phyloP scores from a whole-genome alignment of 495 filamentous ascomycete species.

The Apiosordaria backusii region DNA sequence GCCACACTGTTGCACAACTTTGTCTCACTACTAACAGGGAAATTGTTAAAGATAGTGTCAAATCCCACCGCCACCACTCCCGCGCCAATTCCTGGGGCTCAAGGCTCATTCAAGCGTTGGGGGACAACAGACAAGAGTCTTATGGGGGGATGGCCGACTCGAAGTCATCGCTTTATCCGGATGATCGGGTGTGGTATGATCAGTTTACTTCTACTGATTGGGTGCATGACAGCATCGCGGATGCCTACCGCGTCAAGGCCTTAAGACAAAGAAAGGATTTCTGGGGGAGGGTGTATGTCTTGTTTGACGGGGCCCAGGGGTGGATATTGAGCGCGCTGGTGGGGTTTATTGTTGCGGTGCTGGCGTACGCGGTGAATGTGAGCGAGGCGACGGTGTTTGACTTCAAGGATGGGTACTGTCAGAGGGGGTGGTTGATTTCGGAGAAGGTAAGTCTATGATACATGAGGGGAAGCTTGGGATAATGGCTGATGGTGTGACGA shows the following conservation, averaged over 20 bases:
- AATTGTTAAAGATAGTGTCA: slow-evolving; percentile 37
- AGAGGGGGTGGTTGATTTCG: slow-evolving; percentile 63
- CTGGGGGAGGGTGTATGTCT: slow-evolving; percentile 68
- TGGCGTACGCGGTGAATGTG: slow-evolving; percentile 88
- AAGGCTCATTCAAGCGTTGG: slow-evolving; percentile 49
- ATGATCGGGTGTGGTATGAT: slow-evolving; percentile 97
- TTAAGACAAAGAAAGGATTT: slow-evolving; percentile 79
- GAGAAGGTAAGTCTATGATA: slow-evolving; percentile 50
- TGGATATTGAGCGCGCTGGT: slow-evolving; percentile 93
- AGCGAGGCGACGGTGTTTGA: slow-evolving; percentile 83
- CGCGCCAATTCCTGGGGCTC: slow-evolving; percentile 60
- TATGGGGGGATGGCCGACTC: slow-evolving; percentile 48
- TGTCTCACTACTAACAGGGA: background rate
- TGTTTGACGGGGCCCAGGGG: slow-evolving; percentile 86
- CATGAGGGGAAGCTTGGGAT: background rate
- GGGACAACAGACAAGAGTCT: slow-evolving; percentile 42
- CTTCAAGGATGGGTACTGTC: slow-evolving; percentile 86
- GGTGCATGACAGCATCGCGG: slow-evolving; percentile 97
- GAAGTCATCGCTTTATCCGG: slow-evolving; percentile 58
- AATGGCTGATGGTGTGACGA: slow-evolving; percentile 15
- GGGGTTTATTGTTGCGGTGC: slow-evolving; percentile 76
- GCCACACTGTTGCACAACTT: background rate
- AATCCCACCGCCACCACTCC: slow-evolving; percentile 59
- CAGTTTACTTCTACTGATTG: slow-evolving; percentile 98
- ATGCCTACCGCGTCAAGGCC: slow-evolving; percentile 81